Evolutionary conservation across 2,329 filamentous ascomycete species (phyloP).

Genomic region (Cladosporium sp.): DNA sequence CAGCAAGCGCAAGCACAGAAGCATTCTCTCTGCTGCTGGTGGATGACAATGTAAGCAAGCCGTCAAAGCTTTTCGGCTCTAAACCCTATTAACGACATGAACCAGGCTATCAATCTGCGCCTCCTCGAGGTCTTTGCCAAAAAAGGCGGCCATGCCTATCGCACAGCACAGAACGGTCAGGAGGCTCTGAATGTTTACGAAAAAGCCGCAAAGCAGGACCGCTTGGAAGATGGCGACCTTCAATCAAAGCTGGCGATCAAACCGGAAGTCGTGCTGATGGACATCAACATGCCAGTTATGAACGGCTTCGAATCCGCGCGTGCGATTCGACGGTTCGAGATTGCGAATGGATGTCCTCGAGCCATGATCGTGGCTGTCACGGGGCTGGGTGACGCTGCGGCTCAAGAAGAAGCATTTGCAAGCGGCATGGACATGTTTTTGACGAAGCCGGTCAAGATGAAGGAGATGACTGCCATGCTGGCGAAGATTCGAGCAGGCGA

Average conservation of each 20-base stretch:
- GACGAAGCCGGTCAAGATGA: slow-evolving; percentile 39
- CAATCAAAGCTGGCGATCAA: neutral
- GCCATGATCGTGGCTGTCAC: slow-evolving; percentile 29
- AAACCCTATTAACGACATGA: neutral
- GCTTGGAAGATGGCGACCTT: neutral
- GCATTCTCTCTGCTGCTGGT: slow-evolving; percentile 33
- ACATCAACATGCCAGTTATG: slow-evolving; percentile 37
- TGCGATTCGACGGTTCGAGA: slow-evolving; percentile 35
- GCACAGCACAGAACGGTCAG: slow-evolving; percentile 50
- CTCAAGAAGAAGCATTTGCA: slow-evolving; percentile 30
- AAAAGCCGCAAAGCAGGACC: slow-evolving; percentile 3
- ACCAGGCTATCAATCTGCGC: slow-evolving; percentile 34
- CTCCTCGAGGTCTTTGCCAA: slow-evolving; percentile 34
- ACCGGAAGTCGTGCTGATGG: slow-evolving; percentile 51
- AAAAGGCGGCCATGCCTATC: slow-evolving; percentile 41
- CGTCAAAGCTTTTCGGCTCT: neutral
- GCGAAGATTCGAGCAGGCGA: neutral
- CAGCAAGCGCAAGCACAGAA: neutral
- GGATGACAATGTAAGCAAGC: slow-evolving; percentile 35
- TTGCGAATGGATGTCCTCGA: slow-evolving; percentile 22
- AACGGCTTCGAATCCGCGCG: slow-evolving; percentile 38
- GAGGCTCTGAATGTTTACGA: slow-evolving; percentile 51
- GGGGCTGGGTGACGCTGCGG: slow-evolving; percentile 23
- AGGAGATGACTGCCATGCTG: slow-evolving; percentile 35
- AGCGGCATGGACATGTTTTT: slow-evolving; percentile 35